Percentiles rank a stretch among this genome's conserved stretches.
phyloP scores from a whole-genome alignment of 192 early-diverging fungal genomes.

The Backusella mclennaniae region DNA sequence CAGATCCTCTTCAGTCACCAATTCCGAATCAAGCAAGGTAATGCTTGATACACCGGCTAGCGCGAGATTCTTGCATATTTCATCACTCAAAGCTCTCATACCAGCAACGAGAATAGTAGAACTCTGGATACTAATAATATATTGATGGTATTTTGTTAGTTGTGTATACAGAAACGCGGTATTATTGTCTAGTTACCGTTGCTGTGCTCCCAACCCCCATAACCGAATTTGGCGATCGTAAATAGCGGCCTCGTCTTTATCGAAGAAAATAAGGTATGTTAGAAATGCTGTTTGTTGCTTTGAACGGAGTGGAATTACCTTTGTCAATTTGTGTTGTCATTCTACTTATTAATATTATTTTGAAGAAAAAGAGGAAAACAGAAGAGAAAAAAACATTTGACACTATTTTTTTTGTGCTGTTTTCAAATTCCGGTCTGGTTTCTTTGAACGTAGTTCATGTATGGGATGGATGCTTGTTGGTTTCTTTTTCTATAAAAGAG shows the following conservation, averaged over 20 bases:
- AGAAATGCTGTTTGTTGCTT: no score
- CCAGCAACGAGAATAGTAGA: constrained; percentile 75
- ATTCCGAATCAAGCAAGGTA: constrained; percentile 62
- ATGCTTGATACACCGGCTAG: constrained; percentile 83
- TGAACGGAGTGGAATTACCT: background rate
- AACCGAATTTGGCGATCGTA: constrained; percentile 98
- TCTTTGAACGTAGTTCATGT: no score
- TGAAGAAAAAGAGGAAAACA: no score
- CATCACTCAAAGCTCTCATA: constrained; percentile 72
- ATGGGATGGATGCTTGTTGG: no score
- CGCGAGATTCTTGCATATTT: constrained; percentile 91
- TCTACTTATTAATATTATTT: no score
- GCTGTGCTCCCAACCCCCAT: constrained; percentile 95
- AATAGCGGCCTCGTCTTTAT: constrained; percentile 81
- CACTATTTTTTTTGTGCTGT: no score
- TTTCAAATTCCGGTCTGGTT: no score
- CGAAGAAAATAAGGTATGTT: no score
- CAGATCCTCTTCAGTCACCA: constrained; percentile 61
- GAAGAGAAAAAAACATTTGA: no score
- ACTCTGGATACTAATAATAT: constrained; percentile 66
- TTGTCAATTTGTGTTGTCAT: background rate
- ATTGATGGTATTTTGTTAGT: no score
- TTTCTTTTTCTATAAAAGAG: no score
- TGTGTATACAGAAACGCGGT: background rate
- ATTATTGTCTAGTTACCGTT: constrained; percentile 45